Evolutionary conservation across 768 basidiomycete genomes (phyloP), one percentile per base, ranked within the genome.

Genomic region (Pleurotus cornucopiae): DNA sequence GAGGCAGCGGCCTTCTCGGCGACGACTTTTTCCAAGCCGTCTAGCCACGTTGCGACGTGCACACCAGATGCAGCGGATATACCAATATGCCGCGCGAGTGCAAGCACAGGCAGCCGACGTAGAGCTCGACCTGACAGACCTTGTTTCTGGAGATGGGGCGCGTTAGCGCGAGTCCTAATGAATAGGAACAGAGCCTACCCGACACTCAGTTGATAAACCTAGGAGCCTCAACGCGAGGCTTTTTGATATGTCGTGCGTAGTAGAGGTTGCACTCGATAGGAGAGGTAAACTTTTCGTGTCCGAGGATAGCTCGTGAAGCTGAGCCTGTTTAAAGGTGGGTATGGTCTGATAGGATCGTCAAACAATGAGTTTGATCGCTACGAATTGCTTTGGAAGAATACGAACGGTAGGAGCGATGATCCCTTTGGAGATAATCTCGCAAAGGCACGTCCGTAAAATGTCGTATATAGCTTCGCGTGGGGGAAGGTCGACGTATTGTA

Each of bases 51-150:
- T 57, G 85, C 83, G 12, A 94, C 79, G 51, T 76, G 68, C 3
- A 76, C 73, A 14, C 66, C 63, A 53, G 39, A 7, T n/a, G 54
- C 30, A 41, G 46, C 25, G 18, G 45, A 44, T 54, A 77, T 70
- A 25, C 86, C 81, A 49, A 98, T 85, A 66, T 93, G 87, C 6
- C 83, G 79, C 3, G 96, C 92, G 46, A 97, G 84, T 1, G 95
- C 92, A 16, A 98, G 82, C 46, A 98, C 93, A 2, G 97, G 97
- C n/a, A 99, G 77, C 5, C 94, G 85, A 11, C 97, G 84, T 11
- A 99, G 78, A 1, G 91, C 87, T 37, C 97, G 86, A 12, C 97
- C 97, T 13, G 95, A 97, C 78, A 98, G 84, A n/a, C 81, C 81
- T 67, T 93, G 85, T 14, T 68, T 68, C 88, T 90, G 54, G 13